phyloP scores from a whole-genome alignment of 257 asterid species.

The Solanum bukasovii region DNA sequence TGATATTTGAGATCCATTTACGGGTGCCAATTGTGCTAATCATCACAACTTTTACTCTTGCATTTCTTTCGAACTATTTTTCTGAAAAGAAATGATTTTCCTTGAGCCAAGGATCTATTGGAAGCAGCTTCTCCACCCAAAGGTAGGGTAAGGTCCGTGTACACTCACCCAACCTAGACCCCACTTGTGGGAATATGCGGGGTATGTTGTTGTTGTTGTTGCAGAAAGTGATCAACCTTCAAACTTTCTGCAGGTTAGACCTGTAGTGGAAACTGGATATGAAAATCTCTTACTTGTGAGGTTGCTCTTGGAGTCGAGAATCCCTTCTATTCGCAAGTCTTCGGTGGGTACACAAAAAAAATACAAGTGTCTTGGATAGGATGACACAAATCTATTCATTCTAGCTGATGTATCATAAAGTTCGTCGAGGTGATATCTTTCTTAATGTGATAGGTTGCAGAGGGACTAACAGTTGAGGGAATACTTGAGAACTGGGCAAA shows the following conservation, averaged over 20 bases:
- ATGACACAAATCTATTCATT: not conserved
- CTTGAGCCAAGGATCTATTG: not conserved
- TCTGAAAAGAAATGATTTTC: not conserved
- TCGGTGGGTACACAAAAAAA: constrained; percentile 49
- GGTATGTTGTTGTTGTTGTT: not conserved
- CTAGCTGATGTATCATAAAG: constrained; percentile 4
- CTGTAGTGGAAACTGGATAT: constrained; percentile 95
- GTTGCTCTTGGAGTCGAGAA: constrained; percentile 61
- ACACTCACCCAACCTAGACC: not conserved
- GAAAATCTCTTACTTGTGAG: constrained; percentile 87
- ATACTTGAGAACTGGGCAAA: constrained; percentile 72
- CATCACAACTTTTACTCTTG: not conserved
- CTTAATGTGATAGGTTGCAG: constrained; percentile 55
- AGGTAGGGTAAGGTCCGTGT: not conserved
- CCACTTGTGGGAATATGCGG: not conserved
- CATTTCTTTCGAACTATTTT: not conserved
- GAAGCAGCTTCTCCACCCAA: not conserved
- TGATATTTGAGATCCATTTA: not conserved
- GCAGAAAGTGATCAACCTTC: constrained; percentile 3
- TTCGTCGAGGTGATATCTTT: constrained; percentile 4
- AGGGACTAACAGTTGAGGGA: constrained; percentile 55
- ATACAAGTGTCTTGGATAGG: not conserved
- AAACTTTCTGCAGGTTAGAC: constrained; percentile 64
- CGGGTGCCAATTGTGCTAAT: not conserved
- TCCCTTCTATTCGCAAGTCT: constrained; percentile 68